A percentile compares a stretch with the other conserved stretches of the same genome.
Evolutionary conservation across 2,329 filamentous ascomycete genomes (phyloP).

Genomic region (Colletotrichum liriopes): DNA sequence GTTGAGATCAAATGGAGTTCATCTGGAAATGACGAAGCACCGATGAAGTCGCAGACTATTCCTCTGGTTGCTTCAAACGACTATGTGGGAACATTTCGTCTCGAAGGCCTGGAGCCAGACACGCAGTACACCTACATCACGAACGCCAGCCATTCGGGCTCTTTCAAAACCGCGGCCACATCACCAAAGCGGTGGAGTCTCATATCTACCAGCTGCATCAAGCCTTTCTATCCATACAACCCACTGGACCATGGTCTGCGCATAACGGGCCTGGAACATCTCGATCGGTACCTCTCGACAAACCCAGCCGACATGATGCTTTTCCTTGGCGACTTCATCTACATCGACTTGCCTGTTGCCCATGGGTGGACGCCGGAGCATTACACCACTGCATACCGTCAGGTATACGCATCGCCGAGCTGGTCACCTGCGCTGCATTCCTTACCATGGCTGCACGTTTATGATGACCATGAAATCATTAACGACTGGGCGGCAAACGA

Average conservation of each 20-base stretch:
- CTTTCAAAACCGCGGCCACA: conserved; percentile 69
- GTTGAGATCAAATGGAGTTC: conserved; percentile 51
- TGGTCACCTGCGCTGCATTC: conserved; percentile 62
- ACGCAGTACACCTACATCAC: conserved; percentile 74
- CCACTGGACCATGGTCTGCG: conserved; percentile 73
- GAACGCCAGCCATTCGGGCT: conserved; percentile 73
- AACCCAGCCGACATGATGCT: conserved; percentile 64
- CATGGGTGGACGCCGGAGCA: conserved; percentile 43
- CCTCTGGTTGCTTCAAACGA: conserved; percentile 72
- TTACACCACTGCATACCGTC: conserved; percentile 65
- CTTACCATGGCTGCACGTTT: conserved; percentile 79
- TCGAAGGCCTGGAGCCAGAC: conserved; percentile 68
- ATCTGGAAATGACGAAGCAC: conserved; percentile 45
- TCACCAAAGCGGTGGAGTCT: conserved; percentile 65
- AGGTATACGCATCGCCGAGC: conserved; percentile 77
- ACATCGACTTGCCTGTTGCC: conserved; percentile 68
- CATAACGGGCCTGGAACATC: conserved; percentile 71
- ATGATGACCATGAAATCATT: conserved; percentile 80
- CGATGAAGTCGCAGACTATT: conserved; percentile 51
- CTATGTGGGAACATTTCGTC: conserved; percentile 69
- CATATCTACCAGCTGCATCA: conserved; percentile 78
- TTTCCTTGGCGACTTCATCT: conserved; percentile 72
- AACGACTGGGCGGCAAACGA: conserved; percentile 79
- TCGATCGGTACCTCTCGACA: conserved; percentile 25
- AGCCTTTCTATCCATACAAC: conserved; percentile 78